Evolutionary conservation across 164 flowering plant genomes (phyloP).

Genomic region (Dillenia suffruticosa): DNA sequence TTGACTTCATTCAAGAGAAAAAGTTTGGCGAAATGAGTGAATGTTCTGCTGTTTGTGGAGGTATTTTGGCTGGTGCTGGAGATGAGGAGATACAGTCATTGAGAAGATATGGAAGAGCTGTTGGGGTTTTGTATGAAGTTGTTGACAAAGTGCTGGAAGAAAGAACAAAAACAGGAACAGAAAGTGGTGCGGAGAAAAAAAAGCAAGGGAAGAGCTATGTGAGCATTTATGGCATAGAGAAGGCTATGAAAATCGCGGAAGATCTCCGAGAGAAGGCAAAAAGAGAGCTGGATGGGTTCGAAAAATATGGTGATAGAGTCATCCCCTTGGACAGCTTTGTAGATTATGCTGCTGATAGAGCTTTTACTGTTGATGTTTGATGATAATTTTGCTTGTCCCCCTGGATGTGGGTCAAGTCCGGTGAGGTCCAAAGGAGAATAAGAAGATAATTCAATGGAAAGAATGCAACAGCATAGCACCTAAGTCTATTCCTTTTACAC

Average conservation of each 20-base stretch:
- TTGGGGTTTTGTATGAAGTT: slow-evolving; percentile 76
- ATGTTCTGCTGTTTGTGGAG: slow-evolving; percentile 95
- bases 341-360: slow-evolving; percentile 82
- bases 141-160: slow-evolving; percentile 68
- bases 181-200: slow-evolving; percentile 14
- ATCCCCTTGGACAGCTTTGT: slow-evolving; percentile 76
- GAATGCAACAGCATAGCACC: too few relatives aligned
- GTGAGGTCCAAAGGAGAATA: too few relatives aligned
- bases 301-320: slow-evolving; percentile 61
- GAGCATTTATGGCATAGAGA: slow-evolving; percentile 58
- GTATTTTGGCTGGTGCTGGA: slow-evolving; percentile 66
- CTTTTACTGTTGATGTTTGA: slow-evolving; percentile 40
- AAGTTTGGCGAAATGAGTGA: slow-evolving; percentile 87
- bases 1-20: slow-evolving; percentile 73
- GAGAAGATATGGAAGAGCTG: slow-evolving; percentile 81
- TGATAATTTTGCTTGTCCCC: too few relatives aligned
- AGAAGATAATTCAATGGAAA: too few relatives aligned
- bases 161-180: slow-evolving; percentile 9
- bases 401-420: too few relatives aligned
- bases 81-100: slow-evolving; percentile 62
- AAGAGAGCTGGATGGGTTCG: slow-evolving; percentile 57
- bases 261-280: slow-evolving; percentile 63
- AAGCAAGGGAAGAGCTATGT: slow-evolving; percentile 45
- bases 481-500: too few relatives aligned
- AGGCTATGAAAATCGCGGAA: slow-evolving; percentile 65